These are phyloP conservation scores for Delonix regia DNA, from an alignment of 306 rosid species.

Conservation along the genomic window DNA sequence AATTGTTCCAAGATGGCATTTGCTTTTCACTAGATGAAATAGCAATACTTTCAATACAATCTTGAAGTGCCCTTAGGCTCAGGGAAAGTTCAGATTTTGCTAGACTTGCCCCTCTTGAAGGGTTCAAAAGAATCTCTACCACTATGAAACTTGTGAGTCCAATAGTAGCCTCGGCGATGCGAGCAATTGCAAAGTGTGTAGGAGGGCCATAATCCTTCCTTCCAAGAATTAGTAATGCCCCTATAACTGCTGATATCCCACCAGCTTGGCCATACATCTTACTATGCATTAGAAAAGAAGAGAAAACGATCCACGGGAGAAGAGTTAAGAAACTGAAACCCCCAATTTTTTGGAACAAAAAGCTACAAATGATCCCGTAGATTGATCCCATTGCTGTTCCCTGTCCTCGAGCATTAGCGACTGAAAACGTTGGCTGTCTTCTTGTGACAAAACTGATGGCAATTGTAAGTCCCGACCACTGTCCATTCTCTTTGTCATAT, in stretches of 20 bases:
- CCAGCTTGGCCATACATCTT: conserved; percentile 89
- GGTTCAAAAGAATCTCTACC: conserved; percentile 58
- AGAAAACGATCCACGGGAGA: conserved; percentile 70
- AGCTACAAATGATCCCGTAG: conserved; percentile 67
- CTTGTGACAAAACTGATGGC: conserved; percentile 63
- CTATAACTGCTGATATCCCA: conserved; percentile 69
- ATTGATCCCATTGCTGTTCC: conserved; percentile 83
- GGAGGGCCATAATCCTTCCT: conserved; percentile 66
- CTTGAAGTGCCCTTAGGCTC: conserved; percentile 51
- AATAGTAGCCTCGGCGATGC: conserved; percentile 67
- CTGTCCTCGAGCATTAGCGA: conserved; percentile 74
- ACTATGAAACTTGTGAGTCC: conserved; percentile 64
- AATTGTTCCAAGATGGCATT: conserved; percentile 27
- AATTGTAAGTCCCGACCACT: conserved; percentile 80
- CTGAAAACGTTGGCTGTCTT: conserved; percentile 63
- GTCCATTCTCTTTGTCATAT: conserved; percentile 60
- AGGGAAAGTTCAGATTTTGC: conserved; percentile 64
- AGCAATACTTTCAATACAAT: conserved; percentile 46
- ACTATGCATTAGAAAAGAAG: conserved; percentile 68
- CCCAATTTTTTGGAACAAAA: conserved; percentile 39
- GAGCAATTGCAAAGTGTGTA: conserved; percentile 63
- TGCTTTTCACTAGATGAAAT: conserved; percentile 32
- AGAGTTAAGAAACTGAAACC: conserved; percentile 54
- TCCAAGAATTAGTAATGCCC: conserved; percentile 76
- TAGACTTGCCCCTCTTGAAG: conserved; percentile 67